Base-by-base conservation (phyloP, 805 yeast species). In the Barnettozyma salicaria region DNA sequence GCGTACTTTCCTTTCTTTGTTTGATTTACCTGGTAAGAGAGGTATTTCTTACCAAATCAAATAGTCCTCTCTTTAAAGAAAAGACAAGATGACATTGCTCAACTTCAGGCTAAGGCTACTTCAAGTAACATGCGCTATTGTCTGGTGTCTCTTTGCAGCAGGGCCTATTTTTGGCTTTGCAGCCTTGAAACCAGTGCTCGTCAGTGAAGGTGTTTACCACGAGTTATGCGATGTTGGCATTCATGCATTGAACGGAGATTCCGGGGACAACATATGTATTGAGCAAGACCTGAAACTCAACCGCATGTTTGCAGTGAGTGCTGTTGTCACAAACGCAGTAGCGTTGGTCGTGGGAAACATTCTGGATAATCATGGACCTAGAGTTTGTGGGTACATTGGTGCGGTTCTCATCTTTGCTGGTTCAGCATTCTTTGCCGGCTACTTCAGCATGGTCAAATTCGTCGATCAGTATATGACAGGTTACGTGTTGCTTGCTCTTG, bases 131-230 rank as follows among this genome's bases (percentile, higher is more conserved):
- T 84, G 95, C 60, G 89, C 96, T 20, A 73, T 86, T 13, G 38
- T 68, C 0, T 89, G 96, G 96, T 90, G 97, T 62, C 63, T 89
- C 11, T 66, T 86, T 26, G 87, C 96, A 1, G 96, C 96, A 0
- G 97, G 97, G 6, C 87, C 94, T 1, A 79, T 89, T 11, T 89
- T 89, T 67, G 97, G 97, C 4, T 89, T 89, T 64, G 96, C 97
- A 18, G 97, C 97, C 4, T 64, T 89, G 37, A 90, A 90, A 55
- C 94, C 95, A 6, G 75, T 89, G 9, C 62, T 90, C 30, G 71
- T 87, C 14, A 57, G 67, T 8, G 89, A 90, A 54, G 88, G 90
- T 4, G 80, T 89, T 4, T 90, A 89, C 52, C 59, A 68, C 18
- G 73, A 78, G 2, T 53, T 65, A 7, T 89, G 97, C 55, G 55